Evolutionary conservation across 129 eudicot genomes (phyloP), one percentile per base, ranked within the genome.

Genomic region (Artemisia annua): DNA sequence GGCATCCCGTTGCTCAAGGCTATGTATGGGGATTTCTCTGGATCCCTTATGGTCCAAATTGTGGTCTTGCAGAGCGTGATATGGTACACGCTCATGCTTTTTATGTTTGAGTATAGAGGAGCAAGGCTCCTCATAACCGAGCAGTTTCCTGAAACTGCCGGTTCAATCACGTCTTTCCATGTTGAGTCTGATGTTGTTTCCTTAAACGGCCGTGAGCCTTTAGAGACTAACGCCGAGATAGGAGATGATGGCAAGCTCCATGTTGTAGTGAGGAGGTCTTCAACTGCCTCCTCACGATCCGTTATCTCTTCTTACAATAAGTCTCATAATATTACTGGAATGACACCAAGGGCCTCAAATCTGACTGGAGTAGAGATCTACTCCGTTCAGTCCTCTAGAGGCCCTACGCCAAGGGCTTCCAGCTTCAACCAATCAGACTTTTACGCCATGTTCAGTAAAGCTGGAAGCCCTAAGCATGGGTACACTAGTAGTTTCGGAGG

Each of bases 351-450:
- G 59, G 96, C 96, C 0, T 93, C 98, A 0, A 93, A 93, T 20
- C 32, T 93, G n/a, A 93, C 98, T 0, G 98, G 97, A 8, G 98
- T 90, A 1, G 98, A 93, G 85, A 93, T 93, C 56, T 93, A 93
- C 73, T 90, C 97, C 3, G 91, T 87, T 11, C 98, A 93, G 61
- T 89, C 98, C 2, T 93, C 98, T 0, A 75, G 98, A 7, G 98
- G 89, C 69, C 98, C 98, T 2, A 93, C 97, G 6, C 98, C 98
- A 0, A 79, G 98, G 8, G 95, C 88, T 15, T 93, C 98, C 0
- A 93, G 98, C 68, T 93, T 93, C 30, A 93, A 93, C 75, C 97
- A 93, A 50, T 87, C 86, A 2, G 98, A 93, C 58, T 93, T 93
- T 59, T 93, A 87, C 35, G 97, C 96, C 28, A 89, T 93, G 98